Base-by-base conservation (phyloP, 2,329 filamentous ascomycete genomes). In the Coniochaeta sp. region DNA sequence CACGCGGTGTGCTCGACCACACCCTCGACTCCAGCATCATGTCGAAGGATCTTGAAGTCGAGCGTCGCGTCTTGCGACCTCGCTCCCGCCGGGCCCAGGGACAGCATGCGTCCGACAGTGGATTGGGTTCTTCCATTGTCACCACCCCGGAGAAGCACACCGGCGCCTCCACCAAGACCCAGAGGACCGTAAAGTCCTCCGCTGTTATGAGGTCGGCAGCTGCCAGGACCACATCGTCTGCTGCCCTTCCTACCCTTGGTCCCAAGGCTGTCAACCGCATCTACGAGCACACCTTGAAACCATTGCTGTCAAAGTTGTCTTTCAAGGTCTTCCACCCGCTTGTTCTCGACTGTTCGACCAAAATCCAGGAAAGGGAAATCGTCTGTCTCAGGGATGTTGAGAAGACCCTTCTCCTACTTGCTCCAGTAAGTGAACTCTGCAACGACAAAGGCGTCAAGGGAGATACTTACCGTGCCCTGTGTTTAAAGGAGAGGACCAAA, bases 381-480 rank as follows among this genome's bases (percentile, higher is more conserved):
- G 84, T 88, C 67, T 96, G 88, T 72, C 82, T 97, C 51, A 85
- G 92, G 68, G 92, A 97, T 70, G 79, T 97, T 48, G 92, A 97
- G 71, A 96, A 96, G 81, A 92, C 87, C 9, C 76, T 97, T 55
- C 82, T 96, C 63, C 91, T 91, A 71, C 83, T 91, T 68, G 90
- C 91, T 74, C 89, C 89, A 68, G 92, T 96, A 86, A 95, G 91
- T 95, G 69, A 76, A 65, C 66, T 75, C 59, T 59, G 65, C 59
- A 71, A 71, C 72, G 70, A 74, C 71, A 66, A 67, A 70, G 74
- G 75, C 67, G 68, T 78, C 72, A 78, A 78, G 77, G 77, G 78
- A 79, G 71, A 76, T 78, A 73, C 81, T 83, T 78, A 84, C 85
- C 78, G 79, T 79, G 83, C 73, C 78, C 82, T 83, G 77, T 77